Percentiles rank a stretch among this genome's conserved stretches.
Conservation (phyloP, 257 asterid species). For the Lithospermum erythrorhizon region DNA sequence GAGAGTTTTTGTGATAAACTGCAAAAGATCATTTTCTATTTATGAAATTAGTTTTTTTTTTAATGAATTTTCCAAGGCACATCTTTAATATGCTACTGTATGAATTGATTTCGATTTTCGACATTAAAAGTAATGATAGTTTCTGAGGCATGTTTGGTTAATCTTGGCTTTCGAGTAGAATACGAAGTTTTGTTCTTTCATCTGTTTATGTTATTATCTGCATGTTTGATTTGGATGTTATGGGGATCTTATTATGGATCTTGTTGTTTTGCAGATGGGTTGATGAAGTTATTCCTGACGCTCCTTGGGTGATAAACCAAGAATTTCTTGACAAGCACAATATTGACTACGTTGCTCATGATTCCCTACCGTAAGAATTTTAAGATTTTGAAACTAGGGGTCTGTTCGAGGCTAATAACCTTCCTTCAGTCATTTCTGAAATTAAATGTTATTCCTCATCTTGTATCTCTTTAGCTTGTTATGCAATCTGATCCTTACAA, state of each 20-base stretch:
- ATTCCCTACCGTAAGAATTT: slow-evolving; percentile 84
- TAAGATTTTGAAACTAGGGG: neutral
- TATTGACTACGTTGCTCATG: slow-evolving; percentile 91
- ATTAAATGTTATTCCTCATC: neutral
- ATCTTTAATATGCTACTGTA: neutral
- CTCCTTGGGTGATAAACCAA: slow-evolving; percentile 89
- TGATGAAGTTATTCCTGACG: slow-evolving; percentile 96
- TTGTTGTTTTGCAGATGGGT: slow-evolving; percentile 63
- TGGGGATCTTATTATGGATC: slow-evolving; percentile 5
- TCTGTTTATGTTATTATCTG: no score
- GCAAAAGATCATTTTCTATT: neutral
- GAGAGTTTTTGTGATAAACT: no score
- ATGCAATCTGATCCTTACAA: neutral
- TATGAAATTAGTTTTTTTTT: neutral
- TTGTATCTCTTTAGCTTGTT: slow-evolving; percentile 3
- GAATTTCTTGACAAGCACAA: slow-evolving; percentile 81
- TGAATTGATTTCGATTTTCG: neutral
- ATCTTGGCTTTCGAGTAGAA: no score
- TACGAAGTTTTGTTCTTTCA: no score
- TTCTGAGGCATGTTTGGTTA: no score
- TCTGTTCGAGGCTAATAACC: neutral
- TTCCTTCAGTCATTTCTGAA: neutral
- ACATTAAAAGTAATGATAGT: no score
- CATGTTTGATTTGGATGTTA: no score
- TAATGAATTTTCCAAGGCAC: neutral